Percentiles rank a stretch among this genome's conserved stretches.
These are phyloP conservation scores for Geranium rotundifolium DNA, from an alignment of 345 rosid genomes.

Conservation along the genomic window DNA sequence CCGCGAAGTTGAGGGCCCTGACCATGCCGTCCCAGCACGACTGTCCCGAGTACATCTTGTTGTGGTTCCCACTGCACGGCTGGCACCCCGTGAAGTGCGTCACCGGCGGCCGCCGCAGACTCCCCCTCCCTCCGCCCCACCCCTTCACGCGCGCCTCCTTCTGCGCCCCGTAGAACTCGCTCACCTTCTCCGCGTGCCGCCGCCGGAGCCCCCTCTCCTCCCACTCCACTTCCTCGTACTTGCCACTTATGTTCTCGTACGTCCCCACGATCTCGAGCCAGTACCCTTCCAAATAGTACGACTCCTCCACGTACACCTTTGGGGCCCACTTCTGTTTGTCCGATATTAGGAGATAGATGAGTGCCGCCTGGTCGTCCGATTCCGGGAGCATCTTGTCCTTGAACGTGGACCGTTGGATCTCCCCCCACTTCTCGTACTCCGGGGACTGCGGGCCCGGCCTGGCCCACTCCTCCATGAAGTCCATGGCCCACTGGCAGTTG, in stretches of 20 bases:
- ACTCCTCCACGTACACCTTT: constrained; percentile 66
- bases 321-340: constrained; percentile 41
- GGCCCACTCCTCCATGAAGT: constrained; percentile 68
- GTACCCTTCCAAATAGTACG: constrained; percentile 62
- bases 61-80: constrained; percentile 87
- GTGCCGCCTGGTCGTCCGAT: constrained; percentile 86
- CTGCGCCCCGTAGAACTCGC: constrained; percentile 50
- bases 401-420: constrained; percentile 49
- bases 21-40: constrained; percentile 74
- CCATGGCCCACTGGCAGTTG: constrained; percentile 98
- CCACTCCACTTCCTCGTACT: constrained; percentile 39
- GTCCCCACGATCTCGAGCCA: constrained; percentile 54
- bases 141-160: constrained; percentile 43
- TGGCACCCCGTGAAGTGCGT: constrained; percentile 96
- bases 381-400: constrained; percentile 76
- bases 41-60: constrained; percentile 67
- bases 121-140: constrained; percentile 39
- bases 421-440: constrained; percentile 57
- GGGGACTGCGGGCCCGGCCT: constrained; percentile 55
- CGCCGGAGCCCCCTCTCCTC: constrained; percentile 34
- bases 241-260: constrained; percentile 44
- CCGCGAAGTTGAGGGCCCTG: constrained; percentile 81
- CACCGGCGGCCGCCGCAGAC: constrained; percentile 67
- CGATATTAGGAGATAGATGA: constrained; percentile 43
- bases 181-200: constrained; percentile 84